Conservation (phyloP, 768 basidiomycete species). For the Serendipita sp. region DNA sequence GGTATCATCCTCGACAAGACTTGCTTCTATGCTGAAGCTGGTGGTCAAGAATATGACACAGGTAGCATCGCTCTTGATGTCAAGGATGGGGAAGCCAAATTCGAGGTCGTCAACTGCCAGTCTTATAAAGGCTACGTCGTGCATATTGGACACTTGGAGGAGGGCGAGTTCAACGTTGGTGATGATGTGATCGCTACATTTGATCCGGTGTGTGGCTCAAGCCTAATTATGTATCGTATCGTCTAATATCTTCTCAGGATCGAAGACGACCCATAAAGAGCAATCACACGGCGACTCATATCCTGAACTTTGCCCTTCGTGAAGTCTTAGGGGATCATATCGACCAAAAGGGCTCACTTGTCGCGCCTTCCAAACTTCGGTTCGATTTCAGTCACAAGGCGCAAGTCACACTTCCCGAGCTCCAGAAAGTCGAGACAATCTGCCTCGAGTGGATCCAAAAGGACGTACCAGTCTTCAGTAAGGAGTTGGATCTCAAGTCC, state of each 20-base stretch:
- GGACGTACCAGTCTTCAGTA: conserved; percentile 79
- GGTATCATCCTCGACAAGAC: conserved; percentile 84
- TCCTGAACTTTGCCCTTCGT: conserved; percentile 85
- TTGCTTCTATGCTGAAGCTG: conserved; percentile 93
- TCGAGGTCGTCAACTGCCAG: conserved; percentile 87
- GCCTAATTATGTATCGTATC: background rate
- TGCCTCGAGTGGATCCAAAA: conserved; percentile 79
- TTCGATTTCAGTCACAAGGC: conserved; percentile 99
- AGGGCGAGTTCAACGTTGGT: conserved; percentile 65
- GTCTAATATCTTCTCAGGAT: conserved; percentile 29
- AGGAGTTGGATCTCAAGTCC: conserved; percentile 61
- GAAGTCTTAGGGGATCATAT: conserved; percentile 95
- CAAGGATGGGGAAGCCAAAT: conserved; percentile 81
- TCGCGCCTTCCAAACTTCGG: conserved; percentile 86
- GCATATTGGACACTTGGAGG: conserved; percentile 81
- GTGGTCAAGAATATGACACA: conserved; percentile 94
- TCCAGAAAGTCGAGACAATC: conserved; percentile 68
- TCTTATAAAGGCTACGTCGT: conserved; percentile 90
- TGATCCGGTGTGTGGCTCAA: conserved; percentile 54
- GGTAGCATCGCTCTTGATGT: conserved; percentile 57
- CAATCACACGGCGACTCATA: conserved; percentile 97
- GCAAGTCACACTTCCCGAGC: conserved; percentile 58
- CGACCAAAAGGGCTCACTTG: conserved; percentile 95
- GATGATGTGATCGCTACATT: conserved; percentile 80
- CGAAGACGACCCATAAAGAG: conserved; percentile 92